Base-by-base conservation (phyloP, 768 basidiomycete genomes). In the Saitozyma sp. region DNA sequence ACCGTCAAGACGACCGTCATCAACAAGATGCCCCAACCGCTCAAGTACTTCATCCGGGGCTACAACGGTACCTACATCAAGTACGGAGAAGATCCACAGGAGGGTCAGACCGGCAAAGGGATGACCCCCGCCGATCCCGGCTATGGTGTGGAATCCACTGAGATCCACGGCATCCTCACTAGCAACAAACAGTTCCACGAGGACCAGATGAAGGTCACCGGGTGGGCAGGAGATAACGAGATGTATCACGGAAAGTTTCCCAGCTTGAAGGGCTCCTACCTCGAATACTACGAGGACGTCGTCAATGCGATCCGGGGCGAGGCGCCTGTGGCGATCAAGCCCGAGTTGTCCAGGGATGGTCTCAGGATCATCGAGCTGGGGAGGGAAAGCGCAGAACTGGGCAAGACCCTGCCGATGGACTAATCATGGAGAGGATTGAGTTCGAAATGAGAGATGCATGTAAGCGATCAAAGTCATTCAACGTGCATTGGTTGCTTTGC, bases 81-180 rank as follows among this genome's bases (percentile, higher is more conserved):
- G 46, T 56, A 38, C 43, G 63, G 63, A 16, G 52, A 61, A 17
- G 63, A 65, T 42, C 63, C 59, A 16, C 63, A 65, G 59, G 52
- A 54, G 38, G 17, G 19, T 9, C 63, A 65, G 51, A 55, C 52
- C 9, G 39, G 17, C 9, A 14, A 20, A 11, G 63, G 59, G 53
- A 50, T 65, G 51, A 56, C 13, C 20, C 42, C 50, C 17, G 38
- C 46, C 13, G 52, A 59, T 54, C 19, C 51, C 7, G 42, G n/a
- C 41, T 65, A 48, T 49, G 63, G 63, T 11, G 41, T 65, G 7
- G 63, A 65, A 43, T 16, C 51, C 14, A 29, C 53, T 20, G 38
- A 38, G 16, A 38, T 41, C 8, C 43, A 50, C 42, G 63, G 63
- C 20, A 50, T 54, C 39, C 55, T 62, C 42, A 62, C 53, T n/a